Conservation (phyloP, 73 alveolate genomes). For the Paramecium caudatum region DNA sequence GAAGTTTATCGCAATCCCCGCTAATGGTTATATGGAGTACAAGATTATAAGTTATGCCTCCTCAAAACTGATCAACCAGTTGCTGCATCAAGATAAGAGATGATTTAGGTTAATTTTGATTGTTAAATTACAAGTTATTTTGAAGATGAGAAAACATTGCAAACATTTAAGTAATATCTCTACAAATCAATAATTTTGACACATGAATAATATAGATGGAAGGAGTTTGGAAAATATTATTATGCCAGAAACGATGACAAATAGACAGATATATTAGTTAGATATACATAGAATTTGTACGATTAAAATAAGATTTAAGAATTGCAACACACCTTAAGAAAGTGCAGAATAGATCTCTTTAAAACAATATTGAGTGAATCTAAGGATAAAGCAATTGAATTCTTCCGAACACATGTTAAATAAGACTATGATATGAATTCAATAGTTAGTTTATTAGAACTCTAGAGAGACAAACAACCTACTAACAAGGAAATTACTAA, state of each 20-base stretch:
- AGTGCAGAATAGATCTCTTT: background rate
- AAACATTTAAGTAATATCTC: background rate
- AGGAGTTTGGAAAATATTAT: conserved; percentile 4
- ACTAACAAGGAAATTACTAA: background rate
- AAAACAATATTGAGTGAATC: conserved; percentile 24
- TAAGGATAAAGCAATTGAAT: background rate
- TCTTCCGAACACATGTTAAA: background rate
- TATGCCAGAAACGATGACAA: conserved; percentile 23
- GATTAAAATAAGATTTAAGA: background rate
- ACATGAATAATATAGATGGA: conserved; percentile 36
- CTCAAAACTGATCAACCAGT: background rate
- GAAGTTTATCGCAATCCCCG: background rate
- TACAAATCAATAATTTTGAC: background rate
- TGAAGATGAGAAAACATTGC: background rate
- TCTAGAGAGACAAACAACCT: background rate
- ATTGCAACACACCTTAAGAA: background rate
- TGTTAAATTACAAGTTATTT: background rate
- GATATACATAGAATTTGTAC: background rate
- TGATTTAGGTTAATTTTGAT: background rate
- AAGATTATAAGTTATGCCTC: conserved; percentile 41
- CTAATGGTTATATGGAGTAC: conserved; percentile 28
- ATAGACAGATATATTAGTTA: background rate
- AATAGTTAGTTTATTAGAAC: background rate
- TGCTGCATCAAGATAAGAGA: background rate
- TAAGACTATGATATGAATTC: conserved; percentile 38